These are phyloP conservation scores for Pneumocystis canis DNA, from an alignment of 1,139 yeast genomes.

Conservation along the genomic window DNA sequence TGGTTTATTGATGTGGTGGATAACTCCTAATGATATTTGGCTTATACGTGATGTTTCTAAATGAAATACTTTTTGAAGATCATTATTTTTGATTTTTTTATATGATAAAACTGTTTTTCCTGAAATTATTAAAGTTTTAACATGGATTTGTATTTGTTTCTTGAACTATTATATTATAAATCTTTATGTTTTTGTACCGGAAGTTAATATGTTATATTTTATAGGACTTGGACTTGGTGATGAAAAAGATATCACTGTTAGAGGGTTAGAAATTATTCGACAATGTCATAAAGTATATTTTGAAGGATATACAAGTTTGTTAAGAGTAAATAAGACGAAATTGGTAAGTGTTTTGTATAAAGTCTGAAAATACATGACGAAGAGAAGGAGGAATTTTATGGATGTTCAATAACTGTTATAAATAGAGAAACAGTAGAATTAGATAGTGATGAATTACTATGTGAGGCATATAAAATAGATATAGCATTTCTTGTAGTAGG, in stretches of 20 bases:
- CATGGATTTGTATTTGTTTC: neutral
- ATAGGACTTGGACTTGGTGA: conserved; percentile 86
- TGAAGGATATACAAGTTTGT: conserved; percentile 88
- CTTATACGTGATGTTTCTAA: conserved; percentile 6
- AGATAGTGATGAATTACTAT: conserved; percentile 69
- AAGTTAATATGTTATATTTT: conserved; percentile 57
- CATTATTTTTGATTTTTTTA: too few species aligned
- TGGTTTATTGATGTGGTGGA: conserved; percentile 41
- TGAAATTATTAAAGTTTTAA: neutral
- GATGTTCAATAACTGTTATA: conserved; percentile 70
- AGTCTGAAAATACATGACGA: neutral
- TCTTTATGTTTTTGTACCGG: neutral
- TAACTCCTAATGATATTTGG: conserved; percentile 20
- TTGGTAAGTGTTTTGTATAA: conserved; percentile 18
- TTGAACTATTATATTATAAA: too few species aligned
- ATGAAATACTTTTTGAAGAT: neutral
- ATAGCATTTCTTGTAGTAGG: conserved; percentile 93
- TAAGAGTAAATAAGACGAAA: conserved; percentile 72
- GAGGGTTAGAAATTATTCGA: conserved; percentile 75
- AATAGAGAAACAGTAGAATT: conserved; percentile 89
- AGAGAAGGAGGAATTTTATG: conserved; percentile 62
- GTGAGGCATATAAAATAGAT: conserved; percentile 50
- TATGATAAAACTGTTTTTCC: neutral
- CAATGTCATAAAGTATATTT: conserved; percentile 77
- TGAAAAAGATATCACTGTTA: conserved; percentile 79